Base-by-base conservation (phyloP, 2,329 filamentous ascomycete genomes). In the Domatiomyces globalis region DNA sequence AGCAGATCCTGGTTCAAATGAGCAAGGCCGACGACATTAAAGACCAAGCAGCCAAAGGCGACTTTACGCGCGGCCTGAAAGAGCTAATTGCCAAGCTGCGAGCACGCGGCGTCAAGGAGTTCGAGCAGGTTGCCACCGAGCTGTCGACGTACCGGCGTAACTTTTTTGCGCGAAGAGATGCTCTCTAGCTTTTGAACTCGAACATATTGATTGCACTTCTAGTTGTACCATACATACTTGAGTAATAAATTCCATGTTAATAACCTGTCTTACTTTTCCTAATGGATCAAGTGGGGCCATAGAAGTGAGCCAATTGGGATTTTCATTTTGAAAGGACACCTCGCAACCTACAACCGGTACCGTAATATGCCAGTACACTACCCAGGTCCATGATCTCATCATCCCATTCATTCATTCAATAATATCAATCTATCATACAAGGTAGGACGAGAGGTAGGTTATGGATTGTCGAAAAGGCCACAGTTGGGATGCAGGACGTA, bases 401-500 rank as follows among this genome's bases (percentile, higher is more conserved):
- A 25, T 25, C 22, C 22, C 22, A 25, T 25, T 25, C 22, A 25
- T 25, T 25, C 22, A 25, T 25, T 25, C 22, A 4, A 25, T 25
- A 25, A 6, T 6, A 25, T 25, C 22, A 25, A 25, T 25, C 3
- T 6, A 25, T 25, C 22, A 6, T 25, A 25, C 22, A 33, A 33
- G 29, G 29, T 33, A 33, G 29, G 29, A 33, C 8, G 29, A 15
- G 6, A 25, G 3, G 22, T 25, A 25, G 22, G 22, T 60, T 56
- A 58, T 36, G 54, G 49, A 17, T 95, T 89, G 43, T 58, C 56
- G 43, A 58, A 58, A 8, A 94, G 75, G 0, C 85, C 86, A 64
- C 87, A 94, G 70, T 96, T 96, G 53, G 92, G 92, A 71, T 98
- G 92, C 59, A 98, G 65, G 22, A 95, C 85, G 65, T 95, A 98